A percentile compares a stretch with the other conserved stretches of the same genome.
These are phyloP conservation scores for Ophiocordyceps sinensis DNA, from an alignment of 2,329 filamentous ascomycete genomes.

Conservation along the genomic window DNA sequence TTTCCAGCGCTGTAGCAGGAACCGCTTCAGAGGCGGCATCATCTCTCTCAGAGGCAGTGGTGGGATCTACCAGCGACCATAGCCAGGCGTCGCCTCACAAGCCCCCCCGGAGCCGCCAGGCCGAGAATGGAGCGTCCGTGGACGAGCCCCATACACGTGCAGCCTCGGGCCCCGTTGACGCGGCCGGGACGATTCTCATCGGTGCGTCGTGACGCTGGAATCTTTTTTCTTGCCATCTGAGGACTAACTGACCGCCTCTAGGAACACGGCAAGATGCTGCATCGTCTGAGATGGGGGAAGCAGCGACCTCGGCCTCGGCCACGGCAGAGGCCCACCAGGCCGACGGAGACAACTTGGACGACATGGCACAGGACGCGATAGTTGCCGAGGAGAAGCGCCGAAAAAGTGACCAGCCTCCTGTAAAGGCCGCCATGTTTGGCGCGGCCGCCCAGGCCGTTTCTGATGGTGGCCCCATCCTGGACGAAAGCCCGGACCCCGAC, in stretches of 20 bases:
- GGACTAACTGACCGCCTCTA: not conserved
- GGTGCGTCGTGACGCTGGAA: not conserved
- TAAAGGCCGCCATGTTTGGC: conserved; percentile 35
- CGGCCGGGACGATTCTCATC: not conserved
- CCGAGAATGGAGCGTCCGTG: not conserved
- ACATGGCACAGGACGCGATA: conserved; percentile 11
- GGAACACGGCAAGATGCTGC: not conserved
- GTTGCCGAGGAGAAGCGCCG: conserved; percentile 8
- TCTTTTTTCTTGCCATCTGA: not conserved
- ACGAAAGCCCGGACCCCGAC: conserved; percentile 23
- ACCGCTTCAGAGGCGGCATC: conserved; percentile 11
- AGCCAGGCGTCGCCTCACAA: too few relatives aligned
- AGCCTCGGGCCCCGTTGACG: not conserved
- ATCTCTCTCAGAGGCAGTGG: conserved; percentile 4
- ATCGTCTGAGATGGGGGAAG: not conserved
- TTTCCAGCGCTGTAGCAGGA: not conserved
- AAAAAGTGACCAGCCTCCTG: conserved; percentile 13
- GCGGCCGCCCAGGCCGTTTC: conserved; percentile 36
- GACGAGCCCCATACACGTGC: not conserved
- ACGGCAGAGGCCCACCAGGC: not conserved
- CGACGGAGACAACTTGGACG: conserved; percentile 11
- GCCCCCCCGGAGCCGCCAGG: not conserved
- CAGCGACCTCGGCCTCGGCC: not conserved
- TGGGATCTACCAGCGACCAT: too few relatives aligned
- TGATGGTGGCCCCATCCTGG: conserved; percentile 31